phyloP scores from a whole-genome alignment of 768 basidiomycete genomes.

The Kockovaella imperatae region DNA sequence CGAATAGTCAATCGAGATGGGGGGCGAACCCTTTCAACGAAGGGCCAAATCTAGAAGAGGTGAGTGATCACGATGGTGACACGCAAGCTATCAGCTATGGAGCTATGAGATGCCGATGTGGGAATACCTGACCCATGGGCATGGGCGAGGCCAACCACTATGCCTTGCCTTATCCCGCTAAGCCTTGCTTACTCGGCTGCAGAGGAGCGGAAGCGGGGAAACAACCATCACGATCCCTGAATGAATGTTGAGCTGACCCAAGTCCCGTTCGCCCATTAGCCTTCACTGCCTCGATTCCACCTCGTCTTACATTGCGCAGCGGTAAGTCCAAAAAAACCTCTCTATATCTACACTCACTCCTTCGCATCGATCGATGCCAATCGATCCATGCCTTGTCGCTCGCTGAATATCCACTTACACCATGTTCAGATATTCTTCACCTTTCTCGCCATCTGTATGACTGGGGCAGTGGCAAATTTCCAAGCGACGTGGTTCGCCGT shows the following conservation, averaged over 20 bases:
- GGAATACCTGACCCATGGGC: no score
- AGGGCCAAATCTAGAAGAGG: constrained; percentile 31
- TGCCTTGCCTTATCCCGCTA: no score
- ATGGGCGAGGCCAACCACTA: no score
- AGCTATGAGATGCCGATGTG: no score
- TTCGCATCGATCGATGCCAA: neutral
- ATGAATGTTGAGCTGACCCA: no score
- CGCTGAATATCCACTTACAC: neutral
- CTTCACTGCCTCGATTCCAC: constrained; percentile 11
- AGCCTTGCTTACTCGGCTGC: no score
- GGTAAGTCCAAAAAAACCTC: constrained; percentile 12
- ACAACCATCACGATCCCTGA: no score
- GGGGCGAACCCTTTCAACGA: constrained; percentile 20
- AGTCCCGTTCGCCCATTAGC: constrained; percentile 1
- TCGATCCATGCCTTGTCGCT: neutral
- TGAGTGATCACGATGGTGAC: no score
- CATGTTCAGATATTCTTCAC: constrained; percentile 91
- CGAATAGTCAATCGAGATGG: constrained; percentile 4
- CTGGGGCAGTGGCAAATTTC: constrained; percentile 79
- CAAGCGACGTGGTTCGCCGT: constrained; percentile 82
- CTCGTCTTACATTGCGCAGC: constrained; percentile 12
- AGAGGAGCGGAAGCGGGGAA: no score
- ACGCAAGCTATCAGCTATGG: no score
- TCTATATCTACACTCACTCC: neutral
- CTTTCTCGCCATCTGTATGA: constrained; percentile 85